Percentiles rank a stretch among this genome's conserved stretches.
phyloP scores from a whole-genome alignment of 768 basidiomycete genomes.

The Rhodotorula babjevae region DNA sequence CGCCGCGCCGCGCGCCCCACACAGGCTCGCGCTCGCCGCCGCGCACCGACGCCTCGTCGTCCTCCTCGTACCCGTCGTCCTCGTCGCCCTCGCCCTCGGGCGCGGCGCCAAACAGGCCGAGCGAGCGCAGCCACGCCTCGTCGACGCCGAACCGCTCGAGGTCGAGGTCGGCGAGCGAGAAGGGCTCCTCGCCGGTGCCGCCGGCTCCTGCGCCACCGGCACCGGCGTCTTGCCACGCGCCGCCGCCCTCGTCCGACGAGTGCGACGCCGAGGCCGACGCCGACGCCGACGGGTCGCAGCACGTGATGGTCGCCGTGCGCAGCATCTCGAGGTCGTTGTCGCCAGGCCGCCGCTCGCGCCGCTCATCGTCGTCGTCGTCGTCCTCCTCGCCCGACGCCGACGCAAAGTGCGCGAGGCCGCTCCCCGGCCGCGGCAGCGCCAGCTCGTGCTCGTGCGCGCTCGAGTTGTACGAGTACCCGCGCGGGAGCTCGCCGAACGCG shows the following conservation, averaged over 20 bases:
- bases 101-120: background rate
- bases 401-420: background rate
- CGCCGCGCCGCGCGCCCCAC: too few species aligned
- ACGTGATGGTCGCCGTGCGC: constrained; percentile 14
- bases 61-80: background rate
- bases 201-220: background rate
- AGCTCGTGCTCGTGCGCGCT: too few species aligned
- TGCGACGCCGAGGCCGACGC: background rate
- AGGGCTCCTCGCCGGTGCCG: background rate
- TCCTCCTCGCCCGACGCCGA: background rate
- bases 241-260: background rate
- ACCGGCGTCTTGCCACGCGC: too few species aligned
- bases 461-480: too few species aligned
- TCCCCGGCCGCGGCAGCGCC: background rate
- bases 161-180: constrained; percentile 12
- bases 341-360: background rate
- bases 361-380: background rate
- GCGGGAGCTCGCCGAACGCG: too few species aligned
- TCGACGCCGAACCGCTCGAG: constrained; percentile 28
- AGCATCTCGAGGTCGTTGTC: constrained; percentile 12
- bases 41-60: background rate
- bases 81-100: background rate
- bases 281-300: background rate
- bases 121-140: constrained; percentile 17
- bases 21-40: background rate